phyloP scores from a whole-genome alignment of 148 eudicot genomes.

The Agrostemma githago region DNA sequence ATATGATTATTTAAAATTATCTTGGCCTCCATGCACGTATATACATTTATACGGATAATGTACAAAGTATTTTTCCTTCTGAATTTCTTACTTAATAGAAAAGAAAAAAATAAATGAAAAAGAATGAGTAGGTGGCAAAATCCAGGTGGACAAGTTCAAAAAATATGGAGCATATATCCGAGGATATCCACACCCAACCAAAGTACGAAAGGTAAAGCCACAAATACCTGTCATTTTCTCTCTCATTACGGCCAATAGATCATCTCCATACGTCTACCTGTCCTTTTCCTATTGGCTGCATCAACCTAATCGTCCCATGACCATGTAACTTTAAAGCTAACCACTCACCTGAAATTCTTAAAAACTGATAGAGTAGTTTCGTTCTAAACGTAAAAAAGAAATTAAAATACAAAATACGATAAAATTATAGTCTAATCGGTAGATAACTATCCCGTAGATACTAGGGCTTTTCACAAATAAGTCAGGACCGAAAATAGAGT shows the following conservation, averaged over 20 bases:
- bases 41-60: background rate
- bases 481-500: no score
- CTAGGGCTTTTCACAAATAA: no score
- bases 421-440: no score
- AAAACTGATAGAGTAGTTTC: no score
- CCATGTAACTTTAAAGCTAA: conserved; percentile 26
- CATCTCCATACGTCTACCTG: conserved; percentile 2
- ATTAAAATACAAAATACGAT: no score
- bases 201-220: conserved; percentile 3
- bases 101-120: background rate
- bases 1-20: no score
- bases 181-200: conserved; percentile 21
- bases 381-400: no score
- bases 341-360: conserved; percentile 13
- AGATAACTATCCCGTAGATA: no score
- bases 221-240: conserved; percentile 16
- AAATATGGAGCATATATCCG: conserved; percentile 2
- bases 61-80: background rate
- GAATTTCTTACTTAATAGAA: background rate
- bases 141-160: conserved; percentile 20
- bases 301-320: conserved; percentile 2
- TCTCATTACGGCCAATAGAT: conserved; percentile 15
- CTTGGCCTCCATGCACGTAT: no score
- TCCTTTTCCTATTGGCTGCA: conserved; percentile 11
- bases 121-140: background rate